phyloP scores from a whole-genome alignment of 768 basidiomycete species.

The Auriscalpium orientale region DNA sequence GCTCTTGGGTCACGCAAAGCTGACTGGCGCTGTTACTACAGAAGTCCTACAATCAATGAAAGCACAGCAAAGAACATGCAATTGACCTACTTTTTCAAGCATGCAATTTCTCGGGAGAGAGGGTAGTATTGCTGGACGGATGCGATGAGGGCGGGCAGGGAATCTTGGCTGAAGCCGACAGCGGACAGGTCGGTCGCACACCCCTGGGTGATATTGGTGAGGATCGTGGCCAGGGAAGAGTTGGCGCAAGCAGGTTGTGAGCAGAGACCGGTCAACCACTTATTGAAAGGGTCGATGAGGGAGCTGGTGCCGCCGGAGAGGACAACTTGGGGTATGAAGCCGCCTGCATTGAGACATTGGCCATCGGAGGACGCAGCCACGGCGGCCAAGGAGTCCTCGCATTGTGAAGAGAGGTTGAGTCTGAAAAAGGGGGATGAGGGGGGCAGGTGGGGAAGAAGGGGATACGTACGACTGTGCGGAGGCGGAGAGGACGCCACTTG shows the following conservation, averaged over 20 bases:
- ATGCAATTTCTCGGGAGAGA: slow-evolving; percentile 43
- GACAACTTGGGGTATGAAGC: slow-evolving; percentile 35
- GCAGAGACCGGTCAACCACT: slow-evolving; percentile 57
- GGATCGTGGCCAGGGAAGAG: slow-evolving; percentile 45
- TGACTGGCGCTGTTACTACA: slow-evolving; percentile 29
- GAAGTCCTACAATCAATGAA: slow-evolving; percentile 1
- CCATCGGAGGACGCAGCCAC: slow-evolving; percentile 38
- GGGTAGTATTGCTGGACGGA: slow-evolving; percentile 51
- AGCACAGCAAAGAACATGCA: not conserved
- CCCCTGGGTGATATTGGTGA: slow-evolving; percentile 44
- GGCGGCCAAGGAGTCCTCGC: slow-evolving; percentile 37
- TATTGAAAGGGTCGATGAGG: slow-evolving; percentile 42
- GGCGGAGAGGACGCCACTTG: slow-evolving; percentile 12
- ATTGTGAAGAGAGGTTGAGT: slow-evolving; percentile 38
- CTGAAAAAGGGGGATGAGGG: not conserved
- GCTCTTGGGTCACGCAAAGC: slow-evolving; percentile 51
- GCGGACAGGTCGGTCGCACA: slow-evolving; percentile 36
- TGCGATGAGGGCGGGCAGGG: slow-evolving; percentile 22
- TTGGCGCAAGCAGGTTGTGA: slow-evolving; percentile 48
- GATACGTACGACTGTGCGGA: slow-evolving; percentile 17
- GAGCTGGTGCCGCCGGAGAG: slow-evolving; percentile 28
- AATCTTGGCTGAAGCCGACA: slow-evolving; percentile 13
- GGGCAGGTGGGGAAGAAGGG: not conserved
- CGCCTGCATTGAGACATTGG: slow-evolving; percentile 41
- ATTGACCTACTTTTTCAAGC: slow-evolving; percentile 58